A percentile compares a stretch with the other conserved stretches of the same genome.
Conservation (phyloP, 768 basidiomycete genomes). For the Cyathus striatus region DNA sequence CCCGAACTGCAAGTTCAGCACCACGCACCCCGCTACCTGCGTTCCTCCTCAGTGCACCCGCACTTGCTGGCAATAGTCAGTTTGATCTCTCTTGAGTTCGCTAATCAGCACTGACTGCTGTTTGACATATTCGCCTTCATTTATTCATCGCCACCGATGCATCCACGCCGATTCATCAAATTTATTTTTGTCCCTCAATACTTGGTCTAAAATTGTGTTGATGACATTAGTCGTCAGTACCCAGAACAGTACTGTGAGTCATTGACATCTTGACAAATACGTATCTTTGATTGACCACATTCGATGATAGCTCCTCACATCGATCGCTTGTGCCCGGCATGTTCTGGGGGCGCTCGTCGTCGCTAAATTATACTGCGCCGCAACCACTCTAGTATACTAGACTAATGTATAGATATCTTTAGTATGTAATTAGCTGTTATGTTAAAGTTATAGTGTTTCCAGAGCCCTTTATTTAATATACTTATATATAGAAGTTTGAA, state of each 20-base stretch:
- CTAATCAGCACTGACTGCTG: not conserved
- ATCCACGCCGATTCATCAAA: no score
- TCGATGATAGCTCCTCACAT: conserved; percentile 32
- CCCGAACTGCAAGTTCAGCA: conserved; percentile 48
- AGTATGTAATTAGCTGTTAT: not conserved
- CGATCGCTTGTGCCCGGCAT: conserved; percentile 34
- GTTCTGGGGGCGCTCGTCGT: conserved; percentile 17
- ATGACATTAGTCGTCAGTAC: conserved; percentile 12
- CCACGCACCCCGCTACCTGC: conserved; percentile 41
- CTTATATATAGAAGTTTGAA: not conserved
- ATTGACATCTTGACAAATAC: not conserved
- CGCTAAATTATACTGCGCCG: not conserved
- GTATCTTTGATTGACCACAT: not conserved
- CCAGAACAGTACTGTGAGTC: conserved; percentile 20
- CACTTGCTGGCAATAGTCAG: conserved; percentile 20
- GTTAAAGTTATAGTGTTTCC: conserved; percentile 7
- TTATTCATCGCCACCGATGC: not conserved
- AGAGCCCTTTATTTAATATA: conserved; percentile 31
- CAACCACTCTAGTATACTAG: not conserved
- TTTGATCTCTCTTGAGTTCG: conserved; percentile 1
- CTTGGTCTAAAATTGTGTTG: no score
- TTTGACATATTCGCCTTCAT: not conserved
- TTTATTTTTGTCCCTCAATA: no score
- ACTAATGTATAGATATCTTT: not conserved
- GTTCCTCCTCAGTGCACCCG: conserved; percentile 34